These are phyloP conservation scores for Aspergillus homomorphus DNA, from an alignment of 495 filamentous ascomycete genomes.

Conservation along the genomic window DNA sequence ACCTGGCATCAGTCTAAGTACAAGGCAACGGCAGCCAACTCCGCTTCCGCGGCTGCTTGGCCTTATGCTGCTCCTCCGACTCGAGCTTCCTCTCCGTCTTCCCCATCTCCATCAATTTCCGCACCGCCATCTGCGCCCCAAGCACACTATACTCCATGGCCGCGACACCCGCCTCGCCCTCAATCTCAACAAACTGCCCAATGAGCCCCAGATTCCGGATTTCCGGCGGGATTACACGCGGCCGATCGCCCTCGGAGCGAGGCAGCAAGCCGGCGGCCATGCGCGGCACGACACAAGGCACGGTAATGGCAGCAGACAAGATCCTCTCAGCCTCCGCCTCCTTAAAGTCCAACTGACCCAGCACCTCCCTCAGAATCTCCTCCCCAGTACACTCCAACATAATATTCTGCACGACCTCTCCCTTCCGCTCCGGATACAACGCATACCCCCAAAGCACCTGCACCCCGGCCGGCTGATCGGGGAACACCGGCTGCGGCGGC, in stretches of 20 bases:
- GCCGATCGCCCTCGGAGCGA: slow-evolving; percentile 28
- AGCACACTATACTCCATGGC: slow-evolving; percentile 44
- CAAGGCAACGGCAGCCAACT: not conserved
- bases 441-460: slow-evolving; percentile 43
- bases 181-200: slow-evolving; percentile 44
- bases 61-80: not conserved
- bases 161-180: slow-evolving; percentile 33
- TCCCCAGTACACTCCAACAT: slow-evolving; percentile 40
- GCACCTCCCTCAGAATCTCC: slow-evolving; percentile 40
- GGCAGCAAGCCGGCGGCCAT: slow-evolving; percentile 31
- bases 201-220: slow-evolving; percentile 39
- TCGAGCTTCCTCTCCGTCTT: not conserved
- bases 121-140: slow-evolving; percentile 41
- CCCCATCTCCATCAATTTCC: slow-evolving; percentile 26
- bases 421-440: slow-evolving; percentile 28
- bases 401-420: slow-evolving; percentile 37
- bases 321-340: slow-evolving; percentile 15
- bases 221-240: slow-evolving; percentile 33
- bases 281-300: slow-evolving; percentile 37
- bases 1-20: not conserved
- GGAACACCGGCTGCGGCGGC: slow-evolving; percentile 40
- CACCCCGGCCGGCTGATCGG: slow-evolving; percentile 27
- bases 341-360: slow-evolving; percentile 29
- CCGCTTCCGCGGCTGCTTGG: not conserved
- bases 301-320: slow-evolving; percentile 22